Percentiles rank a stretch among this genome's conserved stretches.
These are phyloP conservation scores for Solanum gandarillasii DNA, from an alignment of 257 asterid genomes.

Conservation along the genomic window DNA sequence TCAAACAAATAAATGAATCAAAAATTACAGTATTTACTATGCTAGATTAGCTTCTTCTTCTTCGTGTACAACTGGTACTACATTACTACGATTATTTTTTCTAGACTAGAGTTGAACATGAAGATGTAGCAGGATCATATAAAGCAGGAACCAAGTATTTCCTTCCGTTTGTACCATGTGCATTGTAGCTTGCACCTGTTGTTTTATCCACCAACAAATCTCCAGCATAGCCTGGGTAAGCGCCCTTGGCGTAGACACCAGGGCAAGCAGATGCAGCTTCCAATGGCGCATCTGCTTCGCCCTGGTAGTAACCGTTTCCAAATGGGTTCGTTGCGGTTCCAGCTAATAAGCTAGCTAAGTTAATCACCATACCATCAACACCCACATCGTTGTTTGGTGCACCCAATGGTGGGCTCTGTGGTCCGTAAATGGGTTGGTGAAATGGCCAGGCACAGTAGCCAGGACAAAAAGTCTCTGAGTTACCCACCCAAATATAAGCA, in stretches of 20 bases:
- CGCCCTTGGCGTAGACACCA: slow-evolving; percentile 40
- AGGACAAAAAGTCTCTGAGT: slow-evolving; percentile 45
- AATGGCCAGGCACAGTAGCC: slow-evolving; percentile 64
- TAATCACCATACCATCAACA: slow-evolving; percentile 38
- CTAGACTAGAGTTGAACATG: slow-evolving; percentile 42
- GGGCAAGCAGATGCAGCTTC: slow-evolving; percentile 58
- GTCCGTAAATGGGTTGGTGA: slow-evolving; percentile 52
- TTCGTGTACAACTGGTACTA: neutral
- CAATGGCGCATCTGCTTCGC: slow-evolving; percentile 38
- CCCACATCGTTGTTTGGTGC: slow-evolving; percentile 53
- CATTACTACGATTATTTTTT: neutral
- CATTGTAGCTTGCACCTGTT: slow-evolving; percentile 53
- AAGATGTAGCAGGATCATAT: slow-evolving; percentile 34
- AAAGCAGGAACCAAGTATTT: slow-evolving; percentile 43
- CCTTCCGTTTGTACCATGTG: slow-evolving; percentile 29
- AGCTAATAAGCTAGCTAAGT: slow-evolving; percentile 40
- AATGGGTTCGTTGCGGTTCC: slow-evolving; percentile 50
- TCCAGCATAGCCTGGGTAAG: slow-evolving; percentile 58
- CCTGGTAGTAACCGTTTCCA: slow-evolving; percentile 45
- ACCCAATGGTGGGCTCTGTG: slow-evolving; percentile 34
- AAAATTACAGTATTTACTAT: neutral
- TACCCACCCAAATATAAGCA: slow-evolving; percentile 58
- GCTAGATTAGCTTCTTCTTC: neutral
- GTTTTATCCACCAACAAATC: slow-evolving; percentile 37
- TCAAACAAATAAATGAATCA: slow-evolving; percentile 2